A percentile compares a stretch with the other conserved stretches of the same genome.
Evolutionary conservation across 108 stramenopile genomes (phyloP).

Genomic region (Conticribra weissflogii): DNA sequence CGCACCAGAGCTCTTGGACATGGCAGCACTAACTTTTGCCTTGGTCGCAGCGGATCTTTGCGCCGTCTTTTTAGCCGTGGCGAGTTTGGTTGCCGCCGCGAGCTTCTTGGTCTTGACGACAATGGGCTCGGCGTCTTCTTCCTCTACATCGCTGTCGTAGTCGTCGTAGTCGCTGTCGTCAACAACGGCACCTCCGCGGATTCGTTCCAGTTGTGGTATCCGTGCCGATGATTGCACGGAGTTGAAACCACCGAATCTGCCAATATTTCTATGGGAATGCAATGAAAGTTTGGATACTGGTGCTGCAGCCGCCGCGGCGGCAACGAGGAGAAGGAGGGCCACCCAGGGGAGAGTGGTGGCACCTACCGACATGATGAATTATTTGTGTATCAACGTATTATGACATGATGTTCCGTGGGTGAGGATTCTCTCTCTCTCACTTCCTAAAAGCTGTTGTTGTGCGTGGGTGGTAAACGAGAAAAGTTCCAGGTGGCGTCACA

Average conservation of each 20-base stretch:
- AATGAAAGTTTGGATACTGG: not conserved
- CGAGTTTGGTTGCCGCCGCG: constrained; percentile 52
- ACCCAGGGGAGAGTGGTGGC: constrained; percentile 3
- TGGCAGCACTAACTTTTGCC: constrained; percentile 35
- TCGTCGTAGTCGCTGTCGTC: constrained; percentile 53
- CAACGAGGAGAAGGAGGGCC: not conserved
- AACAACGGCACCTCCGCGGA: constrained; percentile 37
- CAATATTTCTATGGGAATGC: not conserved
- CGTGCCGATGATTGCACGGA: not conserved
- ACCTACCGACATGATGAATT: not conserved
- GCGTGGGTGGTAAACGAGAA: too few relatives aligned
- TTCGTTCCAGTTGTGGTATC: constrained; percentile 2
- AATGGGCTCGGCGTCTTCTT: constrained; percentile 61
- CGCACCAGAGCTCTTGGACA: constrained; percentile 28
- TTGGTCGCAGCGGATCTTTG: constrained; percentile 41
- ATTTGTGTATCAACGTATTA: too few relatives aligned
- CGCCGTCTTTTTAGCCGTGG: constrained; percentile 35
- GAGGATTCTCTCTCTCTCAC: too few relatives aligned
- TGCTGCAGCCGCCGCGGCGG: not conserved
- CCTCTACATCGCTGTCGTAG: constrained; percentile 55
- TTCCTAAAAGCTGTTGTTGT: too few relatives aligned
- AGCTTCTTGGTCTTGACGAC: constrained; percentile 41
- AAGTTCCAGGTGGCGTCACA: too few relatives aligned
- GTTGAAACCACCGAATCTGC: not conserved
- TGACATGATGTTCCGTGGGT: too few relatives aligned